Conservation (phyloP, 2,329 filamentous ascomycete genomes). For the Epichloe bromicola region DNA sequence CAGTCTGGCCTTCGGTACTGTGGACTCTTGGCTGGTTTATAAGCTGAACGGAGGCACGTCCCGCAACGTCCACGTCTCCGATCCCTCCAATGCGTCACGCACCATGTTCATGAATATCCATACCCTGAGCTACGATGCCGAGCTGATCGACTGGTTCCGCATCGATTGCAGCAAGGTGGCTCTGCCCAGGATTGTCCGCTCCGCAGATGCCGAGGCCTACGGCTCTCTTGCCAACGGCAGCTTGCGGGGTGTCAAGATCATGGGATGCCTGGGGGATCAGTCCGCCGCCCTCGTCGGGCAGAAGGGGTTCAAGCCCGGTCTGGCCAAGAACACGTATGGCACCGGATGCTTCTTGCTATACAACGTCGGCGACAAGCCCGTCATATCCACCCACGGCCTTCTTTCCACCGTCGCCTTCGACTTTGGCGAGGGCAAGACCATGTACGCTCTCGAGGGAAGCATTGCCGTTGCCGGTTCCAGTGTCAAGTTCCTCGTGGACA, state of each 20-base stretch:
- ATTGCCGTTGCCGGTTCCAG: constrained; percentile 67
- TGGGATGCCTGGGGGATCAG: constrained; percentile 74
- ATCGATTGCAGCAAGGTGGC: constrained; percentile 56
- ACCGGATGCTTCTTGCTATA: constrained; percentile 78
- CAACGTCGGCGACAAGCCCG: constrained; percentile 67
- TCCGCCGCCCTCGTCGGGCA: constrained; percentile 71
- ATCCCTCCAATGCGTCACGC: constrained; percentile 69
- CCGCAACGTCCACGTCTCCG: constrained; percentile 58
- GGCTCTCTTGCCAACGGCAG: constrained; percentile 48
- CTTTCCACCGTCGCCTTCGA: constrained; percentile 68
- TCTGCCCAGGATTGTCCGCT: constrained; percentile 66
- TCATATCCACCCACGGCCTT: constrained; percentile 65
- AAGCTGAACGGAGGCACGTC: constrained; percentile 61
- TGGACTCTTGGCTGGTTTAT: constrained; percentile 71
- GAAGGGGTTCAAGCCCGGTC: constrained; percentile 61
- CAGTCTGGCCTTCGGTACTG: constrained; percentile 62
- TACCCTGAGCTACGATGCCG: constrained; percentile 60
- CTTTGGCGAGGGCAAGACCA: constrained; percentile 51
- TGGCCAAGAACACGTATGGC: constrained; percentile 77
- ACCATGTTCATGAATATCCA: constrained; percentile 83
- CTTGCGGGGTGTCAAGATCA: constrained; percentile 56
- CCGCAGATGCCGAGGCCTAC: constrained; percentile 56
- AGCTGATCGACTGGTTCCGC: constrained; percentile 61
- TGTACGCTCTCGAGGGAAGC: constrained; percentile 66
- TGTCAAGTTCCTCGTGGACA: constrained; percentile 54